Evolutionary conservation across 768 basidiomycete genomes (phyloP), one percentile per base, ranked within the genome.

Genomic region (Tephrocybe sp.): DNA sequence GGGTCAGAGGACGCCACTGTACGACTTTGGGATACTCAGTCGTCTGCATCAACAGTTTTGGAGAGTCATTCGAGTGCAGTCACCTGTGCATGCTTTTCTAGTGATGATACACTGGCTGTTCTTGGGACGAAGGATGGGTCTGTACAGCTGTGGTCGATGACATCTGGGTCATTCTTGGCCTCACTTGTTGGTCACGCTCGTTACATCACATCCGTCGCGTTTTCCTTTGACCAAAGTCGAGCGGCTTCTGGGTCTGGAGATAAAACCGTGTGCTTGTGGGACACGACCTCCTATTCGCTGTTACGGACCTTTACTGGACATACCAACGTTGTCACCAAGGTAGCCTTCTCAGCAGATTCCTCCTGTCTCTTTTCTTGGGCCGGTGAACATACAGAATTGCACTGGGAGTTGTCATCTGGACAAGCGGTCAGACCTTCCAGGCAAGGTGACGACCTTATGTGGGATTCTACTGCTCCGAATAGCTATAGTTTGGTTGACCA

Each of bases 181-280:
- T 44, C 41, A 4, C 40, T 52, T 21, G 21, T 18, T 34, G 51
- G 44, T 7, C 51, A 52, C 30, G 41, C 35, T 8, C 26, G 37
- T 22, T 53, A 47, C 40, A 39, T 53, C 38, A 53, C 45, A 34
- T 53, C 11, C 37, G 38, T 53, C 1, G 37, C 52, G 15, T 47
- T 53, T 25, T 47, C 52, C 22, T 21, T 31, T 9, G 40, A 48
- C 36, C 41, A 42, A 21, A 18, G 40, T 18, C 38, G 35, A 42
- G 18, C 18, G 5, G 45, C 41, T 21, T 47, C 52, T 28, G 45
- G 45, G 35, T 53, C 52, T 21, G 52, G 39, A 32, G 52, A 53
- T 43, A 53, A 30, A 21, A 53, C 52, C 8, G 52, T 47, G n/a
- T 32, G 52, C n/a, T 15, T 47, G 5, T 53, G 52, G 52, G 48